Conservation (phyloP, 805 yeast species). For the Starmerella asiatica region DNA sequence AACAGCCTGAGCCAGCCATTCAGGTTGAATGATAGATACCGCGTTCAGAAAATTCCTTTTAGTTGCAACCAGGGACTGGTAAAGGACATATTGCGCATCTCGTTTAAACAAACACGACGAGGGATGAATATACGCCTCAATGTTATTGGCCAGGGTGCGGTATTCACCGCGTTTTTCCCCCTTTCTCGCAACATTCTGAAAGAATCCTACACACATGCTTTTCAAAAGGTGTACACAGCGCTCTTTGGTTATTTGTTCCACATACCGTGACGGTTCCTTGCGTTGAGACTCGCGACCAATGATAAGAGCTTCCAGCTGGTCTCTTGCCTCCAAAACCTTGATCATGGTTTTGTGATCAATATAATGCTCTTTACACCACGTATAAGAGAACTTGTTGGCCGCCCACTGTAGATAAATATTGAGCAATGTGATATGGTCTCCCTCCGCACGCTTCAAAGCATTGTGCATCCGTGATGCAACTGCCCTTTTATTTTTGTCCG, state of each 20-base stretch:
- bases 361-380: slow-evolving; percentile 72
- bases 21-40: slow-evolving; percentile 52
- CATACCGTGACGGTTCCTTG: slow-evolving; percentile 36
- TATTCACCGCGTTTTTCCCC: slow-evolving; percentile 42
- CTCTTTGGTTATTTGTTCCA: slow-evolving; percentile 35
- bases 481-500: no score
- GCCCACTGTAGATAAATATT: slow-evolving; percentile 76
- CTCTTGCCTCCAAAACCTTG: slow-evolving; percentile 68
- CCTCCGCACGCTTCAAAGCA: slow-evolving; percentile 60
- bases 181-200: slow-evolving; percentile 50
- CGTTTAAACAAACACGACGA: slow-evolving; percentile 66
- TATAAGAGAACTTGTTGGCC: slow-evolving; percentile 39
- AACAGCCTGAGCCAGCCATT: slow-evolving; percentile 63
- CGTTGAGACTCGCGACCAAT: slow-evolving; percentile 10
- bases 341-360: slow-evolving; percentile 66
- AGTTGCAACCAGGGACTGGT: slow-evolving; percentile 73
- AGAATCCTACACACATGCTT: slow-evolving; percentile 53
- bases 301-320: slow-evolving; percentile 47
- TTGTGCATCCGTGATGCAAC: slow-evolving; percentile 53
- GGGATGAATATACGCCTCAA: slow-evolving; percentile 65
- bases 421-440: slow-evolving; percentile 70
- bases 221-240: slow-evolving; percentile 34
- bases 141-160: slow-evolving; percentile 28
- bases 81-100: slow-evolving; percentile 54
- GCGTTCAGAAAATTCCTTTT: slow-evolving; percentile 80